Evolutionary conservation across 2,329 filamentous ascomycete species (phyloP).

Genomic region (Fusarium fracticaudum): DNA sequence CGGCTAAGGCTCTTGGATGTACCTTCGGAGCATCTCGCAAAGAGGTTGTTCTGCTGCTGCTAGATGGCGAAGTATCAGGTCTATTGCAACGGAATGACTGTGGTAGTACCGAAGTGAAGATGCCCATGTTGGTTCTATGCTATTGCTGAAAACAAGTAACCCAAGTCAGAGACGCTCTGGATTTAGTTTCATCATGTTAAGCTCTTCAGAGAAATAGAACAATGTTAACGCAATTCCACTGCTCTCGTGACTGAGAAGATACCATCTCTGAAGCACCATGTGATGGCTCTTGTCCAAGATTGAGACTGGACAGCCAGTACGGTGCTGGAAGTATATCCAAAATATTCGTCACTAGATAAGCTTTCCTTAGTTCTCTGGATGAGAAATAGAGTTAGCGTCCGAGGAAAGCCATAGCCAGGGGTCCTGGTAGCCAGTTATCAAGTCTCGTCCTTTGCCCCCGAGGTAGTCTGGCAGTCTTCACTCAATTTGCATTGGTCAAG

Average conservation of each 20-base stretch:
- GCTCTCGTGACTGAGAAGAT: neutral
- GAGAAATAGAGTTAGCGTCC: neutral
- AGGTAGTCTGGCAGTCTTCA: neutral
- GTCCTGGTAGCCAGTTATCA: no score
- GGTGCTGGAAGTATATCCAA: neutral
- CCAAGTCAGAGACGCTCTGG: neutral
- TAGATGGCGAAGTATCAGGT: no score
- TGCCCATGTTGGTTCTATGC: neutral
- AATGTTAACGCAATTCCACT: neutral
- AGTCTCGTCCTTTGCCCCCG: neutral
- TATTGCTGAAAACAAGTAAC: neutral
- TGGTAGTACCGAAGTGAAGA: neutral
- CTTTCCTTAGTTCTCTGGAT: neutral
- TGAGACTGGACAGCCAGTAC: no score
- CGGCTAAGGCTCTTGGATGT: neutral
- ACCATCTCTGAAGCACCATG: neutral
- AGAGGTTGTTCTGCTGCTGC: neutral
- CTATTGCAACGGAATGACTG: neutral
- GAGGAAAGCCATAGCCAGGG: neutral
- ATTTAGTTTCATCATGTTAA: no score
- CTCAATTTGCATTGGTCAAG: neutral
- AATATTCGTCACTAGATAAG: no score
- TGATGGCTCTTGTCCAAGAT: neutral
- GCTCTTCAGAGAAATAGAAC: neutral
- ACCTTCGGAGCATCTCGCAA: slow-evolving; percentile 18